Percentiles rank a stretch among this genome's conserved stretches.
These are phyloP conservation scores for Solidago caesia DNA, from an alignment of 129 eudicot species.

Conservation along the genomic window DNA sequence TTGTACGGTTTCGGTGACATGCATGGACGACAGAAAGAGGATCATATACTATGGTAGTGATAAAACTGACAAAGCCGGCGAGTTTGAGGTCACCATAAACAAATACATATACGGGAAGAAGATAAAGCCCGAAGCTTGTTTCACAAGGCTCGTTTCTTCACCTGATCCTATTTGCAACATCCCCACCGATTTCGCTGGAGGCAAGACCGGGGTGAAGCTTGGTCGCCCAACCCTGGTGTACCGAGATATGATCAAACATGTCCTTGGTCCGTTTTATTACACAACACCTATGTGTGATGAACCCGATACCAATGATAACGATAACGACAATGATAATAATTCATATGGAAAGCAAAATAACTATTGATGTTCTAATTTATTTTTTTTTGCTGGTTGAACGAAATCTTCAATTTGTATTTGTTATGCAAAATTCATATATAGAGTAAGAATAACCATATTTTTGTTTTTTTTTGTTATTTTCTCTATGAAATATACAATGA, in stretches of 20 bases:
- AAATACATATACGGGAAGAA: constrained; percentile 49
- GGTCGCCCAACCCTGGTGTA: constrained; percentile 65
- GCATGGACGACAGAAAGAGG: constrained; percentile 61
- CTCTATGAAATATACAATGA: no score
- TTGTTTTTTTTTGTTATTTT: background rate
- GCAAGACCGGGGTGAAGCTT: constrained; percentile 69
- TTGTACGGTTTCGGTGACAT: constrained; percentile 66
- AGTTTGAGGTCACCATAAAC: constrained; percentile 48
- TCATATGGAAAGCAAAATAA: constrained; percentile 32
- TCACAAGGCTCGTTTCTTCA: constrained; percentile 71
- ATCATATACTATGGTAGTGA: constrained; percentile 70
- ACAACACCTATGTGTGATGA: constrained; percentile 93
- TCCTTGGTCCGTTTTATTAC: constrained; percentile 61
- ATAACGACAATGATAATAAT: constrained; percentile 23
- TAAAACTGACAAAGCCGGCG: constrained; percentile 62
- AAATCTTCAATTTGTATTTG: constrained; percentile 1
- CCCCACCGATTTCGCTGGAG: constrained; percentile 64
- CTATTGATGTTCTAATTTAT: constrained; percentile 2
- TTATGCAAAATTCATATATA: background rate
- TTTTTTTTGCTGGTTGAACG: background rate
- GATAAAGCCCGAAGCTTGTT: constrained; percentile 58
- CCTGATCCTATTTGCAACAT: constrained; percentile 79
- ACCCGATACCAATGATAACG: constrained; percentile 41
- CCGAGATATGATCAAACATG: constrained; percentile 55
- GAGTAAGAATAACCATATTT: background rate